Evolutionary conservation across 1,284 basidiomycete genomes (phyloP).

Genomic region (Pyrrhoderma noxium): DNA sequence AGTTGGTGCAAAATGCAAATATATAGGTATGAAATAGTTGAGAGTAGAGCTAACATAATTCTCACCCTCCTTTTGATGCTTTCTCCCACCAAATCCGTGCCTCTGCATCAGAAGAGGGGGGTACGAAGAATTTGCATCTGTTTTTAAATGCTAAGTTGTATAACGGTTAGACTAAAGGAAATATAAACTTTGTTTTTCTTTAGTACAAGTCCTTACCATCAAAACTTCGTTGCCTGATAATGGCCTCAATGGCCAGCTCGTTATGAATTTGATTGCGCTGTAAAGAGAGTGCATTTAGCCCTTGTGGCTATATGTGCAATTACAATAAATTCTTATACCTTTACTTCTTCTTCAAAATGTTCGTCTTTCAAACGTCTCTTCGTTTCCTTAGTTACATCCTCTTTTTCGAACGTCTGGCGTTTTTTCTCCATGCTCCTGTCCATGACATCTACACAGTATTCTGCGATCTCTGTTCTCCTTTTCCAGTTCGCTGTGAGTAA

Average conservation of each 20-base stretch:
- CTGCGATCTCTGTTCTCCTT: conserved; percentile 67
- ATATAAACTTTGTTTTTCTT: conserved; percentile 4
- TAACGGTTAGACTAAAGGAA: not conserved
- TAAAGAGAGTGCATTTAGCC: not conserved
- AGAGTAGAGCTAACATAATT: not conserved
- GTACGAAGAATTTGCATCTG: conserved; percentile 77
- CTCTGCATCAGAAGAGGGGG: conserved; percentile 54
- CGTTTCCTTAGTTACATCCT: conserved; percentile 36
- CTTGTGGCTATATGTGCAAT: not conserved
- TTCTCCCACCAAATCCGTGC: conserved; percentile 58
- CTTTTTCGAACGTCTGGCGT: conserved; percentile 37
- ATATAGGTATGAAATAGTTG: not conserved
- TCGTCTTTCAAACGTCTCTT: conserved; percentile 47
- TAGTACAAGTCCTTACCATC: conserved; percentile 50
- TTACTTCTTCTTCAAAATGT: conserved; percentile 65
- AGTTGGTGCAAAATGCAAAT: not conserved
- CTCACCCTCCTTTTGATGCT: conserved; percentile 9
- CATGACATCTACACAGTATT: conserved; percentile 72
- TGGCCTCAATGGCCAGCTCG: conserved; percentile 73
- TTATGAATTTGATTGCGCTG: conserved; percentile 76
- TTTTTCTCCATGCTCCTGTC: conserved; percentile 60
- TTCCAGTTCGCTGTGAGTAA: conserved; percentile 68
- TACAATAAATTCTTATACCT: conserved; percentile 38
- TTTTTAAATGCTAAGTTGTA: conserved; percentile 62
- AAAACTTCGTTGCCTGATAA: conserved; percentile 69